Conservation (phyloP, 129 eudicot genomes). For the Pittosporum tobira region DNA sequence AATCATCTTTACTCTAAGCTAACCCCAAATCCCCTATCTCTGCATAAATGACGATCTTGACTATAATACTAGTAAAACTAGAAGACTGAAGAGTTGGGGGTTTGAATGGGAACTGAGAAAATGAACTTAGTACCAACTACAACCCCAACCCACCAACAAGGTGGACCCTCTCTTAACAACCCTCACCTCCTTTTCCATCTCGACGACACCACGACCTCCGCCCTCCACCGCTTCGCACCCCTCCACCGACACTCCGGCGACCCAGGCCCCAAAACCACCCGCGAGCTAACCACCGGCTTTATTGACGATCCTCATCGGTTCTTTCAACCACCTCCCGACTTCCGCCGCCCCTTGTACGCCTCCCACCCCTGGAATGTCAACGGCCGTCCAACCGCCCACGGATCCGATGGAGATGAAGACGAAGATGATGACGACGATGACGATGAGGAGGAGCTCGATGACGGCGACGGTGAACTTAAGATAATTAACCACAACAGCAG, state of each 20-base stretch:
- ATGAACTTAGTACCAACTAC: constrained; percentile 32
- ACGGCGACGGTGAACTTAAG: constrained; percentile 22
- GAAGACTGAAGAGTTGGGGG: not conserved
- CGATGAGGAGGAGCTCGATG: constrained; percentile 33
- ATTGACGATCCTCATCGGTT: constrained; percentile 41
- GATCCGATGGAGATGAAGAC: constrained; percentile 39
- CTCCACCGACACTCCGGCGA: constrained; percentile 16
- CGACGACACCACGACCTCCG: constrained; percentile 4
- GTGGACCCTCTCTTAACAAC: not conserved
- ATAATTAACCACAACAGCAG: constrained; percentile 16
- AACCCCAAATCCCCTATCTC: not conserved
- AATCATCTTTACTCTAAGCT: not conserved
- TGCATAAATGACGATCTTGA: not conserved
- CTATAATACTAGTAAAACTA: not conserved
- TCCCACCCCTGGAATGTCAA: constrained; percentile 35
- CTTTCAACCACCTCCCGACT: constrained; percentile 30
- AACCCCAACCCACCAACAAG: not conserved
- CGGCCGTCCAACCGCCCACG: constrained; percentile 39
- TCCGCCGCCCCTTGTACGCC: constrained; percentile 35
- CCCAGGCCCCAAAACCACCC: constrained; percentile 42
- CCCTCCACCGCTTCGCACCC: constrained; percentile 16
- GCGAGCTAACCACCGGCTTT: constrained; percentile 55
- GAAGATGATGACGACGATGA: constrained; percentile 37
- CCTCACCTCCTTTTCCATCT: constrained; percentile 52
- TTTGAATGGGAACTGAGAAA: constrained; percentile 52